These are phyloP conservation scores for Tricholoma bakamatsutake DNA, from an alignment of 768 basidiomycete genomes.

Conservation along the genomic window DNA sequence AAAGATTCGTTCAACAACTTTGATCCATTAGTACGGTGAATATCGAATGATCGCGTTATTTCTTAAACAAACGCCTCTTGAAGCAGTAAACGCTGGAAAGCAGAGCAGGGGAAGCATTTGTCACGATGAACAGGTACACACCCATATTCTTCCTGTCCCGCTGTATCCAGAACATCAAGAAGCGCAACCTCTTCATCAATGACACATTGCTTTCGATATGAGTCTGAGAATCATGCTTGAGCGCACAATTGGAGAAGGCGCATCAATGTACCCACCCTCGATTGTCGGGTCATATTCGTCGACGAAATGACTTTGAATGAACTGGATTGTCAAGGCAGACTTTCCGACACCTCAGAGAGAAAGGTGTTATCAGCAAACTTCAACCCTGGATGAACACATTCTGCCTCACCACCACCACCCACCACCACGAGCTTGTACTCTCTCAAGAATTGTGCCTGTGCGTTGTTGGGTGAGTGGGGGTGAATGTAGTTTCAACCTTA, in stretches of 20 bases:
- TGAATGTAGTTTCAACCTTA: not conserved
- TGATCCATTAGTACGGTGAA: not conserved
- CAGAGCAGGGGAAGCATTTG: slow-evolving; percentile 2
- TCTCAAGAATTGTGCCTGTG: slow-evolving; percentile 81
- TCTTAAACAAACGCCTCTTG: not conserved
- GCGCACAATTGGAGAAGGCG: not conserved
- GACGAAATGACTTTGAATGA: slow-evolving; percentile 93
- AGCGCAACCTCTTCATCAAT: slow-evolving; percentile 96
- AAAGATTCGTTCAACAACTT: slow-evolving; percentile 2
- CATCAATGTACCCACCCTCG: slow-evolving; percentile 50
- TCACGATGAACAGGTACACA: slow-evolving; percentile 29
- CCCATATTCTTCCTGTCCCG: slow-evolving; percentile 97
- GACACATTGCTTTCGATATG: slow-evolving; percentile 92
- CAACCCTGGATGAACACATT: not conserved
- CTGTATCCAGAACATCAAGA: slow-evolving; percentile 92
- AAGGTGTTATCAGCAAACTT: not conserved
- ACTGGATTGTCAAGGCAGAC: slow-evolving; percentile 95
- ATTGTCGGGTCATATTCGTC: slow-evolving; percentile 95
- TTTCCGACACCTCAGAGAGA: slow-evolving; percentile 44
- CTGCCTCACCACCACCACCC: slow-evolving; percentile 82
- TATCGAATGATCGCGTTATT: not conserved
- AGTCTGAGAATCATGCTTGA: slow-evolving; percentile 66
- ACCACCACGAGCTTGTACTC: slow-evolving; percentile 99
- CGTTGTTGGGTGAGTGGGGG: slow-evolving; percentile 11
- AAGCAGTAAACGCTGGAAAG: not conserved